Evolutionary conservation across 1,284 basidiomycete species (phyloP).

Genomic region (Xerocomus alliaceus): DNA sequence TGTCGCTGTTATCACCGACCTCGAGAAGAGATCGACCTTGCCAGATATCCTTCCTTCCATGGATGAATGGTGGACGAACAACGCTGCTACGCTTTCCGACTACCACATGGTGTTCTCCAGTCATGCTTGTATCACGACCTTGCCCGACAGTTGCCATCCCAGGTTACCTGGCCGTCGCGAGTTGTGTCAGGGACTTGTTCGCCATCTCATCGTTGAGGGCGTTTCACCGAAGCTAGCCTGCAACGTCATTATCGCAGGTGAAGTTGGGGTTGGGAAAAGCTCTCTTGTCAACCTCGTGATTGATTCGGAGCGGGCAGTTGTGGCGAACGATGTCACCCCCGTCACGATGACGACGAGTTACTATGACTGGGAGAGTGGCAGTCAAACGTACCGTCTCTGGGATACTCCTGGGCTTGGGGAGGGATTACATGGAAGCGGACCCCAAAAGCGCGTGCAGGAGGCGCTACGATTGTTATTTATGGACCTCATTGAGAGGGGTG

Average conservation of each 20-base stretch:
- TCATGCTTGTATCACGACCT: conserved; percentile 43
- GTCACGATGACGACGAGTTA: conserved; percentile 20
- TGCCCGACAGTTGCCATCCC: conserved; percentile 37
- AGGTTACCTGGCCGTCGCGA: conserved; percentile 29
- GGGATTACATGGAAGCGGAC: conserved; percentile 18
- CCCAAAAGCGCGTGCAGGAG: conserved; percentile 27
- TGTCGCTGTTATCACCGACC: conserved; percentile 41
- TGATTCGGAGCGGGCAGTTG: conserved; percentile 22
- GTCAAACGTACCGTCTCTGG: conserved; percentile 30
- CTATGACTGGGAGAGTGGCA: conserved; percentile 26
- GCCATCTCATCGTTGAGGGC: conserved; percentile 27
- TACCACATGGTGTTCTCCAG: conserved; percentile 33
- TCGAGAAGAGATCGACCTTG: conserved; percentile 37
- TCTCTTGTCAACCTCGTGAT: conserved; percentile 39
- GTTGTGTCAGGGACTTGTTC: conserved; percentile 27
- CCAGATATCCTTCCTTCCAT: conserved; percentile 35
- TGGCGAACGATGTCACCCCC: conserved; percentile 31
- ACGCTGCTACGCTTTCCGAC: conserved; percentile 21
- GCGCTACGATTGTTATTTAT: conserved; percentile 28
- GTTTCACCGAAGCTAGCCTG: conserved; percentile 32
- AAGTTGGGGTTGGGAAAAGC: conserved; percentile 40
- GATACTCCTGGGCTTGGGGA: conserved; percentile 33
- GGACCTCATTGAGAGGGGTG: conserved; percentile 32
- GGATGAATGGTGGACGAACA: conserved; percentile 44
- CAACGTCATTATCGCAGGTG: conserved; percentile 37